Evolutionary conservation across 129 eudicot species (phyloP).

Genomic region (Chrysanthemum makinoi): DNA sequence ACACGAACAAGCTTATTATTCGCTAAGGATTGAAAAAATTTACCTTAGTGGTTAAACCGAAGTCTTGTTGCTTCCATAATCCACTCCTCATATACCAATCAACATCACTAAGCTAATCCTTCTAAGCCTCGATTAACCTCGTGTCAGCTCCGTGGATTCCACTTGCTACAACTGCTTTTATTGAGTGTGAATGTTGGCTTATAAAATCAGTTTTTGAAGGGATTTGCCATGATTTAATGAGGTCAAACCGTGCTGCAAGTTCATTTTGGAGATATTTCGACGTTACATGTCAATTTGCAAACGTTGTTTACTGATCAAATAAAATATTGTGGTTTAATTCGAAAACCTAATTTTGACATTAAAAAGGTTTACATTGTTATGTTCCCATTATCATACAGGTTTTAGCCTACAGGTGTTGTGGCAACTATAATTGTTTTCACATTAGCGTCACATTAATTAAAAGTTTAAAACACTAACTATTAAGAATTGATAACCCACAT

Average conservation of each 20-base stretch:
- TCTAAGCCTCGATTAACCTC: slow-evolving; percentile 57
- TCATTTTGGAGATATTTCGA: slow-evolving; percentile 56
- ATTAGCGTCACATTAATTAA: too few relatives aligned
- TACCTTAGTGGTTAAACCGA: slow-evolving; percentile 61
- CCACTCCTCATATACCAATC: slow-evolving; percentile 60
- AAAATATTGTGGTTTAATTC: too few relatives aligned
- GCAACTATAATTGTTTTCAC: too few relatives aligned
- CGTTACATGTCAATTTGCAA: slow-evolving; percentile 49
- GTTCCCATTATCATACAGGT: too few relatives aligned
- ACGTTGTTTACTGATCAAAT: too few relatives aligned
- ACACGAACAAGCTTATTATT: too few relatives aligned
- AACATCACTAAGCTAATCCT: slow-evolving; percentile 54
- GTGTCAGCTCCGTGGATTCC: slow-evolving; percentile 68
- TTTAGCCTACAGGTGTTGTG: too few relatives aligned
- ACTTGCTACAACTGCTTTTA: slow-evolving; percentile 76
- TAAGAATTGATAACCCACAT: too few relatives aligned
- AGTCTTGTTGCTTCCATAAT: slow-evolving; percentile 57
- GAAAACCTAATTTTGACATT: too few relatives aligned
- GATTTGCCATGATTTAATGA: slow-evolving; percentile 63
- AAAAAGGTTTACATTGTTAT: too few relatives aligned
- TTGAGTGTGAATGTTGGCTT: slow-evolving; percentile 42
- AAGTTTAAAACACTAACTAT: too few relatives aligned
- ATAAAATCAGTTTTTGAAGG: slow-evolving; percentile 35
- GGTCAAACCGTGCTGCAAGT: slow-evolving; percentile 53
- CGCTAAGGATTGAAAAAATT: not conserved